Evolutionary conservation across 140 eudicot species (phyloP), one percentile per base, ranked within the genome.

Genomic region (Flaveria floridana): DNA sequence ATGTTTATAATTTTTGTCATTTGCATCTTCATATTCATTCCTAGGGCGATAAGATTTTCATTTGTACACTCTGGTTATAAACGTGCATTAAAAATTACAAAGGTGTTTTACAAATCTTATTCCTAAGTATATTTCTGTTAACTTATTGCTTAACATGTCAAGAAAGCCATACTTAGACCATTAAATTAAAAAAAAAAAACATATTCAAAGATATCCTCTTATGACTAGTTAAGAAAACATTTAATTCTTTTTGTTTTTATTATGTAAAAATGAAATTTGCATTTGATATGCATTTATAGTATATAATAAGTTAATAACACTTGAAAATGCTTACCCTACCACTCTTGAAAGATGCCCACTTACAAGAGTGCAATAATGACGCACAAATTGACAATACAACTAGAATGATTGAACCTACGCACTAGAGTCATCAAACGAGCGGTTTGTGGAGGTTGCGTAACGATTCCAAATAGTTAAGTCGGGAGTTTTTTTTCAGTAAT

Each of bases 271-370:
- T 64, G 18, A 15, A 11, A 13, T 20, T 21, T 3, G 0, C 3
- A 14, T 9, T 69, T 69, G 41, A 48, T 26, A 14, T 47, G 23
- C 21, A 25, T 48, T 1, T 20, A 4, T 15, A 47, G 21, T 64
- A 64, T 23, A 63, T 30, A 64, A 47, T 30, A 28, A 28, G 4
- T 23, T 61, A 44, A 55, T 48, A 28, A 74, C 16, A 74, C 16
- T 61, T 46, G 71, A 74, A 74, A 25, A 26, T 51, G 39, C 14
- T 25, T 62, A 47, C 72, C 72, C 79, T 18, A 63, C 79, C 68
- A 51, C 70, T 7, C 25, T 44, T 47, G 72, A 62, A 63, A 41
- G 79, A 75, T 52, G 15, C 72, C 79, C 79, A 75, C 79, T 26
- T 26, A 53, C 6, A 15, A 28, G 2, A 15, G 47, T 55, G 65